These are phyloP conservation scores for Annulohypoxylon nitens DNA, from an alignment of 495 filamentous ascomycete genomes.

Conservation along the genomic window DNA sequence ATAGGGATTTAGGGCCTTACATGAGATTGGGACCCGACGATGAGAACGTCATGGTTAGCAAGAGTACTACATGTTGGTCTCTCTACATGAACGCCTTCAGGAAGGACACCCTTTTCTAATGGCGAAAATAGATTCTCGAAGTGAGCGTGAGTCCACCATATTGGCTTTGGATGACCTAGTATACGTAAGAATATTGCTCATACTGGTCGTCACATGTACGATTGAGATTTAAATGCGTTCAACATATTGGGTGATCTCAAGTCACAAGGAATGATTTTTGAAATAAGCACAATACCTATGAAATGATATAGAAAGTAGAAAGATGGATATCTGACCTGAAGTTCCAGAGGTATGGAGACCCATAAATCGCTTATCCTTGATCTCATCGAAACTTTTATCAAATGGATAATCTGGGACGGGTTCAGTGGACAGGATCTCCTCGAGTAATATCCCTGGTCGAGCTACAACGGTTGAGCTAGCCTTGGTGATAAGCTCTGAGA, in stretches of 20 bases:
- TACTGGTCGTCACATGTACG: not conserved
- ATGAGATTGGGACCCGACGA: conserved; percentile 43
- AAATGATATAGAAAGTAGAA: not conserved
- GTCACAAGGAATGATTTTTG: not conserved
- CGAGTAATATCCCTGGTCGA: conserved; percentile 24
- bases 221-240: not conserved
- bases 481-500: conserved; percentile 32
- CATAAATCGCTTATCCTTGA: conserved; percentile 43
- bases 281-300: not conserved
- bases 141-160: conserved; percentile 49
- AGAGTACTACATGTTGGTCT: conserved; percentile 37
- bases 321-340: conserved; percentile 36
- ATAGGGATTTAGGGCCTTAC: conserved; percentile 25
- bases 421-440: conserved; percentile 36
- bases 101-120: conserved; percentile 37
- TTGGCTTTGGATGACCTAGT: conserved; percentile 49
- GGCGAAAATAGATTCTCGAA: conserved; percentile 40
- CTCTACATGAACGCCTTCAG: conserved; percentile 30
- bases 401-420: conserved; percentile 47
- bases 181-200: conserved; percentile 30
- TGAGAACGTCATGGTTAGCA: conserved; percentile 30
- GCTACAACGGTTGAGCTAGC: conserved; percentile 29
- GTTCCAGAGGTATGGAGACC: conserved; percentile 48
- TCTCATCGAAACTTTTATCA: conserved; percentile 40
- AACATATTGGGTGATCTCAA: not conserved